Base-by-base conservation (phyloP, 106 monocot species). In the Chionographis japonica region DNA sequence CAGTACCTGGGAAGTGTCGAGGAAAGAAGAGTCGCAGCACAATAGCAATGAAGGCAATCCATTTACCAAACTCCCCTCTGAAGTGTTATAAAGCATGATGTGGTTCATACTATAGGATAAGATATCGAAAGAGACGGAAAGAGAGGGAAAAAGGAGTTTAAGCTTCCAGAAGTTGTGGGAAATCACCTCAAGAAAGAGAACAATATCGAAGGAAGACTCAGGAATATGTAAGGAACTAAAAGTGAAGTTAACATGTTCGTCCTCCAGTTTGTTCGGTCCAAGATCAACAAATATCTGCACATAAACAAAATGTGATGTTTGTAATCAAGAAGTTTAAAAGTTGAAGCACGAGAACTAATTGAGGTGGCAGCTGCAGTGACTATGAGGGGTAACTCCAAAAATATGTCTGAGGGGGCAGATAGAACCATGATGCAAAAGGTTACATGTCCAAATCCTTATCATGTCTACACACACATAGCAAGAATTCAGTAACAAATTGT, bases 61-160 rank as follows among this genome's bases (percentile, higher is more conserved):
- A 98, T 71, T 82, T 92, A 11, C 97, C 97, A 39, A 87, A 55
- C 52, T 98, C 97, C n/a, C 92, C 90, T 70, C 97, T 98, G 74
- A 6, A 62, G 63, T 12, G 58, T 35, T 60, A 14, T 1, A 65
- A 19, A 6, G 17, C 19, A 52, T 2, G 63, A 9, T 43, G 9
- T 19, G 14, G 36, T 38, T 13, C 42, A 62, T 2, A 57, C 15
- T 5, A 18, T 58, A 37, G 7, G 8, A 54, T 19, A 50, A 12
- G 15, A 39, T 1, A 14, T 14, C 1, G 12, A 67, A 37, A 60
- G 9, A 15, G 13, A 60, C 38, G 4, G 36, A 52, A 18, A 10
- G 18, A 37, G 36, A 58, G 16, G 37, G 58, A 58, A 4, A 1
- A 51, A 8, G 4, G 27, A 58, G 9, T 43, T 27, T 27, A 27